Percentiles rank a stretch among this genome's conserved stretches.
phyloP scores from a whole-genome alignment of 2,329 filamentous ascomycete species.

The Blumeria hordei region DNA sequence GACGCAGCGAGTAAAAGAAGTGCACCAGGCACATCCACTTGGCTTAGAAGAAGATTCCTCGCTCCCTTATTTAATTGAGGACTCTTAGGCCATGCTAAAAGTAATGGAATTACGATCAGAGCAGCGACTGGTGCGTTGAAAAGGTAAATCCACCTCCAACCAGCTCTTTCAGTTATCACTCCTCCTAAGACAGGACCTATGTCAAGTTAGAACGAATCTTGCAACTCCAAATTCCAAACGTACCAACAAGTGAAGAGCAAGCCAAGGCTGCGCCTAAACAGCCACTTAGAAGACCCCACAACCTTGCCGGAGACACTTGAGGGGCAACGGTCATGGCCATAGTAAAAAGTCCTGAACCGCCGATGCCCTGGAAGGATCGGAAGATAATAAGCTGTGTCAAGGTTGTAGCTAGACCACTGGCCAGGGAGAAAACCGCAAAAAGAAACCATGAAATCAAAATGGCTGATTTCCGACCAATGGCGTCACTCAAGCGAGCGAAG shows the following conservation, averaged over 20 bases:
- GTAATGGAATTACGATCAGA: not conserved
- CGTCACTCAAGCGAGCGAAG: slow-evolving; percentile 28
- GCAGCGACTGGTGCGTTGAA: slow-evolving; percentile 1
- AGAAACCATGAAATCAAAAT: slow-evolving; percentile 26
- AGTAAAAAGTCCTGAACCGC: slow-evolving; percentile 17
- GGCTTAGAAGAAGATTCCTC: not conserved
- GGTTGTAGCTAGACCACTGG: slow-evolving; percentile 23
- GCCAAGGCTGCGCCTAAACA: slow-evolving; percentile 1
- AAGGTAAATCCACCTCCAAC: slow-evolving; percentile 3
- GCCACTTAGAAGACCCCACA: not conserved
- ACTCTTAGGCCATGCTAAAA: not conserved
- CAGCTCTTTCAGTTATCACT: slow-evolving; percentile 6
- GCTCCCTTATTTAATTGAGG: not conserved
- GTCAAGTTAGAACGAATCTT: too few species aligned
- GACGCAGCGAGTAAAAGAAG: slow-evolving; percentile 18
- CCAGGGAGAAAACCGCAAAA: slow-evolving; percentile 32
- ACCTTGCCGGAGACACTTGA: not conserved
- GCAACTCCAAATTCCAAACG: not conserved
- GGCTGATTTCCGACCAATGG: slow-evolving; percentile 27
- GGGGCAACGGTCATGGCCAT: slow-evolving; percentile 4
- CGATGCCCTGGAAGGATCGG: slow-evolving; percentile 14
- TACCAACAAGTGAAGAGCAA: slow-evolving; percentile 1
- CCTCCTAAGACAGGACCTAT: slow-evolving; percentile 10
- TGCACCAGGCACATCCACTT: slow-evolving; percentile 7
- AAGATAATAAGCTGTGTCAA: slow-evolving; percentile 18